These are phyloP conservation scores for Orbilia javanica DNA, from an alignment of 2,329 filamentous ascomycete genomes.

Conservation along the genomic window DNA sequence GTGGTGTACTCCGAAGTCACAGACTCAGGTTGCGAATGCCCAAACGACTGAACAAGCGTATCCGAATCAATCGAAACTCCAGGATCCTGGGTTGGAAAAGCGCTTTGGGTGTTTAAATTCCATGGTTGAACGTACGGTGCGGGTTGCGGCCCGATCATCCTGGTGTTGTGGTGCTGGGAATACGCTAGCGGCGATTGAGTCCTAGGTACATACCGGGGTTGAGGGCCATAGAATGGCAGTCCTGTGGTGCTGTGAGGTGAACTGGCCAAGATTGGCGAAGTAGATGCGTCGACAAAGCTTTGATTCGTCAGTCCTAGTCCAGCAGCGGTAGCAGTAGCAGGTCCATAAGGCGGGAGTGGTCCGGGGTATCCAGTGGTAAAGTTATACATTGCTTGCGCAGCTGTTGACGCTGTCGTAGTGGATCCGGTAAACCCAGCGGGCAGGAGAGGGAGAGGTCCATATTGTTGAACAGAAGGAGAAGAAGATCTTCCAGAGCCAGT, in stretches of 20 bases:
- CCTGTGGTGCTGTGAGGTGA: slow-evolving; percentile 40
- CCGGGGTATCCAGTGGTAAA: slow-evolving; percentile 30
- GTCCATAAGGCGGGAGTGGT: slow-evolving; percentile 39
- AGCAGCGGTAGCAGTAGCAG: no score
- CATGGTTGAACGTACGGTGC: slow-evolving; percentile 23
- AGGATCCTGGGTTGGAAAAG: slow-evolving; percentile 34
- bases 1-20: slow-evolving; percentile 40
- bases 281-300: slow-evolving; percentile 39
- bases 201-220: slow-evolving; percentile 26
- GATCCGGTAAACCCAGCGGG: slow-evolving; percentile 44
- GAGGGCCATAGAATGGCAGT: slow-evolving; percentile 36
- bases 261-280: slow-evolving; percentile 34
- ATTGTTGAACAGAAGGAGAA: slow-evolving; percentile 28
- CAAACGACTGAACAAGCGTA: slow-evolving; percentile 20
- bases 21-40: slow-evolving; percentile 25
- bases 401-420: slow-evolving; percentile 1
- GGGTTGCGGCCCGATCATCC: slow-evolving; percentile 16
- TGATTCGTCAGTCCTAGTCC: slow-evolving; percentile 27
- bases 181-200: slow-evolving; percentile 50
- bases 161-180: slow-evolving; percentile 1
- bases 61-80: slow-evolving; percentile 16
- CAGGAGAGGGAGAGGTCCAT: slow-evolving; percentile 35
- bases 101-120: slow-evolving; percentile 22
- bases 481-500: slow-evolving; percentile 39
- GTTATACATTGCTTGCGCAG: slow-evolving; percentile 36